Percentiles rank a stretch among this genome's conserved stretches.
Evolutionary conservation across 352 stramenopile genomes (phyloP).

Genomic region (Blastocystis sp.): DNA sequence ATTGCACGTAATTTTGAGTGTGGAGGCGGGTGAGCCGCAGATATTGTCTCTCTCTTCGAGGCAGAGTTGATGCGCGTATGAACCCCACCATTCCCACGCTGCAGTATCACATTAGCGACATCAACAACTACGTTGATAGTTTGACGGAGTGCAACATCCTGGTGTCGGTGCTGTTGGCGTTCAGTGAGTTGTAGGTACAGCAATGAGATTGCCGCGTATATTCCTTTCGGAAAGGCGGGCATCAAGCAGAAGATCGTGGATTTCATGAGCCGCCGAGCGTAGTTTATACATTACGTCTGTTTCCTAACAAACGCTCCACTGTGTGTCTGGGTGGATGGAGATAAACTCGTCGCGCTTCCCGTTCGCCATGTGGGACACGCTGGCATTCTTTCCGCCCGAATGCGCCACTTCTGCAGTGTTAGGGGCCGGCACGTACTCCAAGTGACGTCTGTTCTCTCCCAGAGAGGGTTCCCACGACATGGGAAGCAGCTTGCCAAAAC

Average conservation of each 20-base stretch:
- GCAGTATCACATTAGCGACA: constrained; percentile 51
- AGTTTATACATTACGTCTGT: neutral
- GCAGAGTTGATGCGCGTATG: constrained; percentile 37
- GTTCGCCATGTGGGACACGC: constrained; percentile 26
- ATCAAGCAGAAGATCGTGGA: constrained; percentile 54
- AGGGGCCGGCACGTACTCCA: constrained; percentile 47
- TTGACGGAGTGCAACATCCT: constrained; percentile 59
- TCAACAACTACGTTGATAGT: constrained; percentile 38
- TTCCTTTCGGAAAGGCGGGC: constrained; percentile 32
- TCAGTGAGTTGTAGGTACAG: constrained; percentile 13
- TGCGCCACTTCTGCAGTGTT: neutral
- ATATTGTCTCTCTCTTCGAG: constrained; percentile 42
- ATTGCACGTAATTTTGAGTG: constrained; percentile 16
- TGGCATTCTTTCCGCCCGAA: neutral
- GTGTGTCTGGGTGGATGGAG: constrained; percentile 15
- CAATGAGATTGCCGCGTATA: neutral
- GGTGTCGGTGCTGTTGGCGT: constrained; percentile 22
- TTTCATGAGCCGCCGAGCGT: neutral
- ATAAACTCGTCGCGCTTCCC: constrained; percentile 51
- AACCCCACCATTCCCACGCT: constrained; percentile 38
- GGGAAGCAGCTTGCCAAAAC: constrained; percentile 88
- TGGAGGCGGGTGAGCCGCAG: neutral
- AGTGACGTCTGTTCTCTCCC: neutral
- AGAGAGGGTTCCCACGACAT: constrained; percentile 67
- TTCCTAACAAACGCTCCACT: constrained; percentile 1